Evolutionary conservation across 176 grass and related monocot species (phyloP).

Genomic region (Hordeum marinum): DNA sequence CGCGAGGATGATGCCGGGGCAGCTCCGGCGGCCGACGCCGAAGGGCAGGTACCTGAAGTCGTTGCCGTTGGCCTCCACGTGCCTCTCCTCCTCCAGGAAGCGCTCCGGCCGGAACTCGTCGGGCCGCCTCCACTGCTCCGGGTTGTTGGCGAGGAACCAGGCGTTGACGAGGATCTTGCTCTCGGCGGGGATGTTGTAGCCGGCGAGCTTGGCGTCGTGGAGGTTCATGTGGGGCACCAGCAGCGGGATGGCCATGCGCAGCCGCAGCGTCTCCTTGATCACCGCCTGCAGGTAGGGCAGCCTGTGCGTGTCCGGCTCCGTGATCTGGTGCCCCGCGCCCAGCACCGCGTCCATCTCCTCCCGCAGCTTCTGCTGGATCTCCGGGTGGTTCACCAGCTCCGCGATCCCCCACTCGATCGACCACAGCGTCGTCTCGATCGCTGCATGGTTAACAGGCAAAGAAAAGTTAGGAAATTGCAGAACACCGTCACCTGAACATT

Average conservation of each 20-base stretch:
- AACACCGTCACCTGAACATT: not conserved
- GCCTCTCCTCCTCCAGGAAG: conserved; percentile 72
- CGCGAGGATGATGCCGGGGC: conserved; percentile 77
- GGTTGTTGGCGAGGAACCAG: conserved; percentile 76
- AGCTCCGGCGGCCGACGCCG: conserved; percentile 68
- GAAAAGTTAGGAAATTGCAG: not conserved
- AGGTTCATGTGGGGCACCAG: conserved; percentile 87
- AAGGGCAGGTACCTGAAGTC: conserved; percentile 79
- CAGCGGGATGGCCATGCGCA: conserved; percentile 78
- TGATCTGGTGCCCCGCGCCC: conserved; percentile 40
- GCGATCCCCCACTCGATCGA: conserved; percentile 98
- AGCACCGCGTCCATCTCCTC: conserved; percentile 59
- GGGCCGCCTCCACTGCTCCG: conserved; percentile 46
- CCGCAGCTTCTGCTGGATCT: conserved; percentile 63
- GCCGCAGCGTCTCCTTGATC: conserved; percentile 78
- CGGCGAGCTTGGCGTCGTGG: conserved; percentile 68
- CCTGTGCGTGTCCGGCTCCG: conserved; percentile 60
- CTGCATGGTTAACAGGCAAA: conserved; percentile 23
- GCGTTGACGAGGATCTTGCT: conserved; percentile 86
- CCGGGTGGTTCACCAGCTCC: conserved; percentile 94
- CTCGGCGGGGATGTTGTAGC: conserved; percentile 72
- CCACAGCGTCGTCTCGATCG: conserved; percentile 99
- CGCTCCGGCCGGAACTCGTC: conserved; percentile 77
- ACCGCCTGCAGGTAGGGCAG: conserved; percentile 79
- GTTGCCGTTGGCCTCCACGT: conserved; percentile 73